A percentile compares a stretch with the other conserved stretches of the same genome.
These are phyloP conservation scores for Ceratobasidium sp. DNA, from an alignment of 1,284 basidiomycete genomes.

Conservation along the genomic window DNA sequence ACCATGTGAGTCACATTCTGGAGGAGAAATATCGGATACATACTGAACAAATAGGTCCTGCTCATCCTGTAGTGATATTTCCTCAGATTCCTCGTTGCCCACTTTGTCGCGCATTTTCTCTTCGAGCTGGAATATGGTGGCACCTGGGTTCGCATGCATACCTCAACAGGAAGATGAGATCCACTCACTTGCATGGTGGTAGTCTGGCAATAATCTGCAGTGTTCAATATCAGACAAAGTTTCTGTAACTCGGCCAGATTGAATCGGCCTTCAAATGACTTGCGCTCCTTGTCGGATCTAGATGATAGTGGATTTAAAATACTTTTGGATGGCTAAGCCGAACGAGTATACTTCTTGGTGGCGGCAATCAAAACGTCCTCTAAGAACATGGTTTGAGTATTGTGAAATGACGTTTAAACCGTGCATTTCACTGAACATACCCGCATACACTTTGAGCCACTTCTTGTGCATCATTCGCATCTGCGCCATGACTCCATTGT, in stretches of 20 bases:
- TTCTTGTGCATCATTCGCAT: constrained; percentile 84
- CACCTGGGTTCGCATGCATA: constrained; percentile 1
- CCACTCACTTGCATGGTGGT: constrained; percentile 80
- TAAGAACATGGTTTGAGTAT: no score
- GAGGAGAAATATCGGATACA: constrained; percentile 41
- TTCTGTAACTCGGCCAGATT: constrained; percentile 79
- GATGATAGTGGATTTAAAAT: not conserved
- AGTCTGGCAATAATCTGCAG: constrained; percentile 95
- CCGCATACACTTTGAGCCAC: constrained; percentile 94
- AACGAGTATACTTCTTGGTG: constrained; percentile 65
- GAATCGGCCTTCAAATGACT: constrained; percentile 77
- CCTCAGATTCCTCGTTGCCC: constrained; percentile 79
- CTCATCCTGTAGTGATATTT: constrained; percentile 84
- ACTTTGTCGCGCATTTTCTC: constrained; percentile 89
- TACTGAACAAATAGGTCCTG: constrained; percentile 88
- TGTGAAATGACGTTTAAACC: no score
- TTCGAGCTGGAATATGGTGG: constrained; percentile 17
- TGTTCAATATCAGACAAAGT: constrained; percentile 89
- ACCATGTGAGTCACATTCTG: constrained; percentile 7
- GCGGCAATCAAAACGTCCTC: constrained; percentile 84
- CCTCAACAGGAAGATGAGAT: no score
- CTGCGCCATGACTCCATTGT: constrained; percentile 78
- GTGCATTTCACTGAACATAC: no score
- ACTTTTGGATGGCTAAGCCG: not conserved
- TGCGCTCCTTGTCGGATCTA: constrained; percentile 57